Percentiles rank a stretch among this genome's conserved stretches.
phyloP scores from a whole-genome alignment of 352 stramenopile genomes.

The Phytophthora lateralis region DNA sequence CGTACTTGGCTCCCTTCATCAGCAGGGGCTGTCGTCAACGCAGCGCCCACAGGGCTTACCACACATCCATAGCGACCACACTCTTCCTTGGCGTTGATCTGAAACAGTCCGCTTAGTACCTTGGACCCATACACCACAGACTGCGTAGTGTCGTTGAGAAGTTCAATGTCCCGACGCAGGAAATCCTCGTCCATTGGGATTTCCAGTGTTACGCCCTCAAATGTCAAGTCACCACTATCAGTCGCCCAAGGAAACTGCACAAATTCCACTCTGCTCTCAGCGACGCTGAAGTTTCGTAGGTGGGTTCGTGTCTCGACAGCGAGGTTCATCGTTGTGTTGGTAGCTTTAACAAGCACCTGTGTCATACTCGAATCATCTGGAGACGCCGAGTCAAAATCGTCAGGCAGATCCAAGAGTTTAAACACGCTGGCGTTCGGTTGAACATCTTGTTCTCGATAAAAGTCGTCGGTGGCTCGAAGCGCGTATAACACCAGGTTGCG shows the following conservation, averaged over 20 bases:
- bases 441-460: slow-evolving; percentile 42
- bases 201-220: slow-evolving; percentile 54
- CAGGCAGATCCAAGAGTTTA: slow-evolving; percentile 23
- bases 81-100: slow-evolving; percentile 68
- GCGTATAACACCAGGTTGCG: slow-evolving; percentile 35
- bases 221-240: slow-evolving; percentile 34
- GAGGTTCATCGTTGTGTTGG: slow-evolving; percentile 29
- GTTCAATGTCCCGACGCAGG: slow-evolving; percentile 37
- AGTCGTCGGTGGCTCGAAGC: slow-evolving; percentile 48
- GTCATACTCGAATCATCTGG: slow-evolving; percentile 26
- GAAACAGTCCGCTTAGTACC: slow-evolving; percentile 33
- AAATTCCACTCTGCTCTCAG: slow-evolving; percentile 42
- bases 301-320: slow-evolving; percentile 33
- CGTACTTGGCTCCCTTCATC: slow-evolving; percentile 58
- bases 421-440: slow-evolving; percentile 33
- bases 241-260: slow-evolving; percentile 32
- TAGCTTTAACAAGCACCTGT: slow-evolving; percentile 29
- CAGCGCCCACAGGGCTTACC: slow-evolving; percentile 43
- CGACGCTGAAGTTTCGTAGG: slow-evolving; percentile 37
- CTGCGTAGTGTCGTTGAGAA: slow-evolving; percentile 42
- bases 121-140: slow-evolving; percentile 38
- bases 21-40: slow-evolving; percentile 32
- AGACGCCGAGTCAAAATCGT: slow-evolving; percentile 16
- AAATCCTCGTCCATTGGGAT: slow-evolving; percentile 42
- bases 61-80: slow-evolving; percentile 53